Conservation (phyloP, 768 basidiomycete genomes). For the Lentinus tigrinus region DNA sequence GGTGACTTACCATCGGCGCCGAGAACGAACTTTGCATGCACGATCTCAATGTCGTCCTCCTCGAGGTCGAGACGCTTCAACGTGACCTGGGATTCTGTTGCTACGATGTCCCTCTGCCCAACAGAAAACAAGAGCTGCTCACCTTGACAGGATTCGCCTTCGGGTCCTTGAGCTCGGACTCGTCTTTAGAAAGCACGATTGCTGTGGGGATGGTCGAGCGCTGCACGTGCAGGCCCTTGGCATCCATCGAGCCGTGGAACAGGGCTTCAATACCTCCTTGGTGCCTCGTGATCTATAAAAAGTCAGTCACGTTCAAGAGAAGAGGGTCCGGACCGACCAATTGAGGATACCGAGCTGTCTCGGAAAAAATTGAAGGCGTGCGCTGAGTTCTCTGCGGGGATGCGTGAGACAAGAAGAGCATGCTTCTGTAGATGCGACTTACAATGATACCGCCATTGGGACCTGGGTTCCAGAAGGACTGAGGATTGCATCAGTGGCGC, state of each 20-base stretch:
- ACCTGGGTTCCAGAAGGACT: slow-evolving; percentile 80
- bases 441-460: slow-evolving; percentile 64
- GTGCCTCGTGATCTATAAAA: slow-evolving; percentile 51
- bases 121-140: neutral
- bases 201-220: slow-evolving; percentile 51
- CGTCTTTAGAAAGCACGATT: slow-evolving; percentile 45
- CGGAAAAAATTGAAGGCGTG: slow-evolving; percentile 21
- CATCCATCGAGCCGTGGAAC: slow-evolving; percentile 55
- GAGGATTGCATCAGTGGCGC: neutral
- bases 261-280: slow-evolving; percentile 66
- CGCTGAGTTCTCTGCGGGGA: neutral
- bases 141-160: slow-evolving; percentile 36
- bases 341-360: neutral
- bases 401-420: neutral
- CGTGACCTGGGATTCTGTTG: slow-evolving; percentile 39
- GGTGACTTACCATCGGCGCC: slow-evolving; percentile 67
- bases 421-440: slow-evolving; percentile 1
- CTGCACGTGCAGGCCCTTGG: slow-evolving; percentile 47
- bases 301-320: neutral
- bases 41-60: slow-evolving; percentile 48
- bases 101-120: no score
- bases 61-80: slow-evolving; percentile 41
- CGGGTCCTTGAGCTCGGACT: slow-evolving; percentile 42
- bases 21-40: slow-evolving; percentile 72
- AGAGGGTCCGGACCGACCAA: neutral